A percentile compares a stretch with the other conserved stretches of the same genome.
phyloP scores from a whole-genome alignment of 352 stramenopile species.

The Phytopythium montanum region DNA sequence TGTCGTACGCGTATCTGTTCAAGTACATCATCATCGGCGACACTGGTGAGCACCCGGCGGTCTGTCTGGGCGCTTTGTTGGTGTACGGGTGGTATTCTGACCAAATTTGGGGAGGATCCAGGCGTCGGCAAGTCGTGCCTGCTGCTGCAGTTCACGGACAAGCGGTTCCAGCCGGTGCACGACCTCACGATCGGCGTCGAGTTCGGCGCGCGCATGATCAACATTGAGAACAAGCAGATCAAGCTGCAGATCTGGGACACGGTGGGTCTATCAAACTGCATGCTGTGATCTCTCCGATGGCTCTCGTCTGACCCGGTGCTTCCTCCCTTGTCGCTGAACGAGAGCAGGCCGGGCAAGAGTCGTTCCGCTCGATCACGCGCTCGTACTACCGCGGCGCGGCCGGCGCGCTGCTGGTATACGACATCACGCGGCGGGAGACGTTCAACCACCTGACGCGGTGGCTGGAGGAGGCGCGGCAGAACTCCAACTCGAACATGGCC shows the following conservation, averaged over 20 bases:
- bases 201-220: slow-evolving; percentile 99
- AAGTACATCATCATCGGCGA: slow-evolving; percentile 99
- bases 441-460: slow-evolving; percentile 99
- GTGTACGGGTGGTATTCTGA: neutral
- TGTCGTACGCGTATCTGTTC: slow-evolving; percentile 96
- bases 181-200: slow-evolving; percentile 99
- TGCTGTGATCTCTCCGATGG: neutral
- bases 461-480: slow-evolving; percentile 98
- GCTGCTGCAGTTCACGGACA: slow-evolving; percentile 99
- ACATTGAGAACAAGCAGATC: slow-evolving; percentile 97
- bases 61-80: neutral
- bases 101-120: slow-evolving; percentile 23
- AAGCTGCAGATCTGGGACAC: slow-evolving; percentile 99
- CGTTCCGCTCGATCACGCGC: slow-evolving; percentile 98
- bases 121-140: slow-evolving; percentile 99
- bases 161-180: slow-evolving; percentile 99
- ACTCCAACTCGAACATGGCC: slow-evolving; percentile 99
- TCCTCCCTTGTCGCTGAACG: neutral
- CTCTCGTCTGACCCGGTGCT: neutral
- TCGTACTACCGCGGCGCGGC: slow-evolving; percentile 99
- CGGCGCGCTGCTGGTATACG: slow-evolving; percentile 97
- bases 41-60: slow-evolving; percentile 71
- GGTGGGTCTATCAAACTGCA: slow-evolving; percentile 23
- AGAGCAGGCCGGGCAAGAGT: slow-evolving; percentile 96
- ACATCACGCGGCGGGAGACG: slow-evolving; percentile 98